Percentiles rank a stretch among this genome's conserved stretches.
These are phyloP conservation scores for Pythium myriotylum DNA, from an alignment of 352 stramenopile species.

Conservation along the genomic window DNA sequence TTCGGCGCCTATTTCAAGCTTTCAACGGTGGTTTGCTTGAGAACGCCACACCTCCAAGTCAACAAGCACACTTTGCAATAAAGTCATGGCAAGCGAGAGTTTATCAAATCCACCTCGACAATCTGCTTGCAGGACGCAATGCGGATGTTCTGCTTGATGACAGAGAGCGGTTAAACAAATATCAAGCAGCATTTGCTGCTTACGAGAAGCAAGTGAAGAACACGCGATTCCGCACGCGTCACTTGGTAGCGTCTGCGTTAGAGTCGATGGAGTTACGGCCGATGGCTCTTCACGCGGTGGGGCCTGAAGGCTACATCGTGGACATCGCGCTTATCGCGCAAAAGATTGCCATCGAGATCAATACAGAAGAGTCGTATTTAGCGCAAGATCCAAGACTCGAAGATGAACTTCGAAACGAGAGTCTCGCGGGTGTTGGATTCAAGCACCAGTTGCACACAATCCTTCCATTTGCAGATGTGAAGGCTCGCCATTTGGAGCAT, in stretches of 20 bases:
- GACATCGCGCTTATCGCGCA: constrained; percentile 54
- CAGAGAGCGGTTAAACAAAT: constrained; percentile 33
- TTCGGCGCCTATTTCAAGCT: constrained; percentile 43
- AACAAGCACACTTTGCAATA: constrained; percentile 1
- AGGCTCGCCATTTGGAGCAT: constrained; percentile 61
- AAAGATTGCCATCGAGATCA: constrained; percentile 72
- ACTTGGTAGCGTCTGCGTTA: constrained; percentile 58
- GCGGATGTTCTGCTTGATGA: constrained; percentile 39
- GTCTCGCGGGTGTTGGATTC: neutral
- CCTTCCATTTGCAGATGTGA: constrained; percentile 62
- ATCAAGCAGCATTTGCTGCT: constrained; percentile 44
- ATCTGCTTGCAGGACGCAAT: constrained; percentile 34
- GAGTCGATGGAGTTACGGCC: constrained; percentile 51
- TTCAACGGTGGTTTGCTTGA: constrained; percentile 47
- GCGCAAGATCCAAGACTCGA: constrained; percentile 10
- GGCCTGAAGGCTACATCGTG: constrained; percentile 46
- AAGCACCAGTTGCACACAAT: constrained; percentile 32
- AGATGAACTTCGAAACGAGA: constrained; percentile 24
- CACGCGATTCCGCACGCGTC: constrained; percentile 58
- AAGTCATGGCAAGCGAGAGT: constrained; percentile 32
- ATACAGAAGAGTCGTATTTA: constrained; percentile 53
- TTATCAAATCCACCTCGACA: constrained; percentile 74
- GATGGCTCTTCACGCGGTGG: constrained; percentile 11
- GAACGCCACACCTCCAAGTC: constrained; percentile 31
- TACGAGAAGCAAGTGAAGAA: constrained; percentile 56